Conservation (phyloP, 2,329 filamentous ascomycete genomes). For the Capronia americana region DNA sequence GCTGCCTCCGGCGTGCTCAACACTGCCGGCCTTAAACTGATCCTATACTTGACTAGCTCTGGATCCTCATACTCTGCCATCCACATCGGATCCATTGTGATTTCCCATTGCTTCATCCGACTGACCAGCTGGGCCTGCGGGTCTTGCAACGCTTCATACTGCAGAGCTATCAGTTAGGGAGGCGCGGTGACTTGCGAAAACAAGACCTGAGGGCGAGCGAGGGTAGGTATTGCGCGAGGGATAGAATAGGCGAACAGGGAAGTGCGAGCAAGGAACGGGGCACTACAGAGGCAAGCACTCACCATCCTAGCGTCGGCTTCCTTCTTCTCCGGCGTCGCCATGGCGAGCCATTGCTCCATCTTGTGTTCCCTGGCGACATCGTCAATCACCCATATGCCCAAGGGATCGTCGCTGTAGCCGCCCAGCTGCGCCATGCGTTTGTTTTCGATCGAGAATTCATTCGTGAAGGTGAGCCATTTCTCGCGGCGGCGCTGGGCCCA, state of each 20-base stretch:
- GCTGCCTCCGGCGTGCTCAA: constrained; percentile 11
- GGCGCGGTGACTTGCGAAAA: too few relatives aligned
- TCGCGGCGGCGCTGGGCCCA: constrained; percentile 30
- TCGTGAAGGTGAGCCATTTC: constrained; percentile 35
- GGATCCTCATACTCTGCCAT: constrained; percentile 35
- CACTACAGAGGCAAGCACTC: not conserved
- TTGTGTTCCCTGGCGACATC: constrained; percentile 30
- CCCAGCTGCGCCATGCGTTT: constrained; percentile 31
- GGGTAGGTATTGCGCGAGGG: not conserved
- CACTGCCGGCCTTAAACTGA: constrained; percentile 25
- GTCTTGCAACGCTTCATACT: constrained; percentile 32
- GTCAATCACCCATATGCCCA: constrained; percentile 31
- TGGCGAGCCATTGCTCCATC: constrained; percentile 35
- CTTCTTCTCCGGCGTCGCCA: constrained; percentile 31
- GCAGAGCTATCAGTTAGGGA: not conserved
- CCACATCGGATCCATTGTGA: constrained; percentile 36
- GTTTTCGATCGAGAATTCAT: constrained; percentile 32
- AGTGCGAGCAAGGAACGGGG: not conserved
- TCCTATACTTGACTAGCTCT: constrained; percentile 30
- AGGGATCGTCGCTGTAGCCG: constrained; percentile 31
- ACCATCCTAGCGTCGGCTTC: constrained; percentile 28
- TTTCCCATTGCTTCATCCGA: constrained; percentile 35
- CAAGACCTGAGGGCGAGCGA: not conserved
- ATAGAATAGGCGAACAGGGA: not conserved
- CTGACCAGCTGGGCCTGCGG: constrained; percentile 30